These are phyloP conservation scores for Coriolopsis trogii DNA, from an alignment of 1,284 basidiomycete species.

Conservation along the genomic window DNA sequence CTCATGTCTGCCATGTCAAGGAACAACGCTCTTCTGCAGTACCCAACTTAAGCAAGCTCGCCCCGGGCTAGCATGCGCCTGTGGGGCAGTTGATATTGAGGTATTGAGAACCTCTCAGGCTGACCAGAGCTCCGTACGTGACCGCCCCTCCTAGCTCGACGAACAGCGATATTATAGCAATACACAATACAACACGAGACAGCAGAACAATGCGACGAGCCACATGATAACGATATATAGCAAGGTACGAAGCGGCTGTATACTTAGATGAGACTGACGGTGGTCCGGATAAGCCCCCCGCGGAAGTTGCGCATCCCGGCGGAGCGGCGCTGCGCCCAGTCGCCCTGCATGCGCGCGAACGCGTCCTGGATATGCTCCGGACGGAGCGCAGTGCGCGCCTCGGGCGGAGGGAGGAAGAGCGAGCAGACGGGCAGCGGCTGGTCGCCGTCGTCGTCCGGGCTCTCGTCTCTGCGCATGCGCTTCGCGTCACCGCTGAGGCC, in stretches of 20 bases:
- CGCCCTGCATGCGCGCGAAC: constrained; percentile 84
- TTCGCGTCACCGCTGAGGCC: constrained; percentile 52
- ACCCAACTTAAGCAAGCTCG: no score
- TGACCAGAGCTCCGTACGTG: no score
- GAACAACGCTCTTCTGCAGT: no score
- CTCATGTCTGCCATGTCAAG: no score
- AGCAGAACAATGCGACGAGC: no score
- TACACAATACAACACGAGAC: no score
- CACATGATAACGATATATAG: background rate
- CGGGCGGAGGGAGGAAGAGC: constrained; percentile 79
- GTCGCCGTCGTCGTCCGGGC: constrained; percentile 60
- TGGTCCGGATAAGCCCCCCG: constrained; percentile 78
- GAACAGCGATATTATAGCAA: no score
- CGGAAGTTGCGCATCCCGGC: constrained; percentile 89
- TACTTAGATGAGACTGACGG: constrained; percentile 74
- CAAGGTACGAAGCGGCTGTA: background rate
- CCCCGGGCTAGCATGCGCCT: no score
- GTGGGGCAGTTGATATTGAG: no score
- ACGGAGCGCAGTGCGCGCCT: constrained; percentile 74
- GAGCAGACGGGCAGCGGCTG: constrained; percentile 64
- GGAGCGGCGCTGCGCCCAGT: constrained; percentile 77
- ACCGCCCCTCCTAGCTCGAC: no score
- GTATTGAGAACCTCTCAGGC: no score
- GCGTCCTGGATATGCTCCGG: constrained; percentile 90
- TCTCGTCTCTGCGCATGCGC: constrained; percentile 61